Conservation (phyloP, 176 grass and related monocot species). For the Oryza brachyantha region DNA sequence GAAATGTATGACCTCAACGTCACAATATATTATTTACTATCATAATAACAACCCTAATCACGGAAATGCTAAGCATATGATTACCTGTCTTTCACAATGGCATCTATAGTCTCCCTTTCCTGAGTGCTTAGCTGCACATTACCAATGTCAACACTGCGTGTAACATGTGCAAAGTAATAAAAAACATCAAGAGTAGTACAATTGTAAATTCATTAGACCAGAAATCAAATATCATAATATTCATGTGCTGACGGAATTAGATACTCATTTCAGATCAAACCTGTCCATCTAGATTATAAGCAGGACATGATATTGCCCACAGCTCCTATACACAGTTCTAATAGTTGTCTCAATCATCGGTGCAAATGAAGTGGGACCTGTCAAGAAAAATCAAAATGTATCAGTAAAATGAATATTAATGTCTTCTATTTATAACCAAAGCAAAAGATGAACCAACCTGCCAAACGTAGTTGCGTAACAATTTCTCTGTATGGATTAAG, state of each 20-base stretch:
- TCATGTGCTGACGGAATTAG: not conserved
- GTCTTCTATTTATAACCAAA: not conserved
- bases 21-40: conserved; percentile 5
- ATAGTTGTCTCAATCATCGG: conserved; percentile 77
- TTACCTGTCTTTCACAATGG: conserved; percentile 83
- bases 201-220: not conserved
- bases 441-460: conserved; percentile 39
- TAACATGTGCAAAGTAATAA: no score
- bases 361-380: conserved; percentile 81
- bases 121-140: conserved; percentile 65
- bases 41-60: conserved; percentile 1
- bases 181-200: not conserved
- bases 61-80: not conserved
- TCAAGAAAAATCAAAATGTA: not conserved
- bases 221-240: not conserved
- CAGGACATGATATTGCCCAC: conserved; percentile 88
- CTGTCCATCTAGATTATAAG: conserved; percentile 90
- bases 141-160: no score
- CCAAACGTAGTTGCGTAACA: conserved; percentile 55
- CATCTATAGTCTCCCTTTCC: conserved; percentile 65
- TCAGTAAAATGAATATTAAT: conserved; percentile 4
- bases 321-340: conserved; percentile 73
- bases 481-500: conserved; percentile 67
- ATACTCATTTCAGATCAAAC: conserved; percentile 30
- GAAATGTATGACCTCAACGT: conserved; percentile 14